Conservation (phyloP, 176 grass and related monocot genomes). For the Musa acuminata region DNA sequence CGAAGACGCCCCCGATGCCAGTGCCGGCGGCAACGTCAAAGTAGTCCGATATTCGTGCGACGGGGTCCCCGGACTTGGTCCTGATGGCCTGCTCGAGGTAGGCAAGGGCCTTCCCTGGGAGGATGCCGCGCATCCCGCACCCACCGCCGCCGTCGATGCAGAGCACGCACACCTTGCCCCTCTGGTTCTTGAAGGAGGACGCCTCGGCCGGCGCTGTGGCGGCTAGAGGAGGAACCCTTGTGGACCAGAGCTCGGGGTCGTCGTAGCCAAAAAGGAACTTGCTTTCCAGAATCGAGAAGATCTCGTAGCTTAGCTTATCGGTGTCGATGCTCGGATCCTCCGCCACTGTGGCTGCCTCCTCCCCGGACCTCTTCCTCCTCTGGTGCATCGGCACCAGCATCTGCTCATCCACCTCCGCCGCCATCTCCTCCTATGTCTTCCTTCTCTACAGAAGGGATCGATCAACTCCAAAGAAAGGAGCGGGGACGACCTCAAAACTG, state of each 20-base stretch:
- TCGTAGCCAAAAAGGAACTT: no score
- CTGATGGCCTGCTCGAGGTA: slow-evolving; percentile 62
- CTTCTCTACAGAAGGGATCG: no score
- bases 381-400: background rate
- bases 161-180: slow-evolving; percentile 70
- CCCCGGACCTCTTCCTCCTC: background rate
- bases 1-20: slow-evolving; percentile 66
- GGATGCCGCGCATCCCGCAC: slow-evolving; percentile 34
- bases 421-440: no score
- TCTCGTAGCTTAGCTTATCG: slow-evolving; percentile 95
- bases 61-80: slow-evolving; percentile 40
- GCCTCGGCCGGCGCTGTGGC: slow-evolving; percentile 14
- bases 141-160: slow-evolving; percentile 59
- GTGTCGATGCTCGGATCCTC: slow-evolving; percentile 28
- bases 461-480: no score
- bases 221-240: slow-evolving; percentile 22
- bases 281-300: slow-evolving; percentile 95
- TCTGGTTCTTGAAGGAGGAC: slow-evolving; percentile 36
- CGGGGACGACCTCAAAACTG: no score
- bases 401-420: background rate
- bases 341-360: slow-evolving; percentile 46
- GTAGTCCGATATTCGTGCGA: slow-evolving; percentile 67
- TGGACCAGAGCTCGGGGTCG: no score
- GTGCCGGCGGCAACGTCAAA: slow-evolving; percentile 83
- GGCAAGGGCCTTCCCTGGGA: slow-evolving; percentile 57